phyloP scores from a whole-genome alignment of 768 basidiomycete genomes.

The Phylloporus arenicola region DNA sequence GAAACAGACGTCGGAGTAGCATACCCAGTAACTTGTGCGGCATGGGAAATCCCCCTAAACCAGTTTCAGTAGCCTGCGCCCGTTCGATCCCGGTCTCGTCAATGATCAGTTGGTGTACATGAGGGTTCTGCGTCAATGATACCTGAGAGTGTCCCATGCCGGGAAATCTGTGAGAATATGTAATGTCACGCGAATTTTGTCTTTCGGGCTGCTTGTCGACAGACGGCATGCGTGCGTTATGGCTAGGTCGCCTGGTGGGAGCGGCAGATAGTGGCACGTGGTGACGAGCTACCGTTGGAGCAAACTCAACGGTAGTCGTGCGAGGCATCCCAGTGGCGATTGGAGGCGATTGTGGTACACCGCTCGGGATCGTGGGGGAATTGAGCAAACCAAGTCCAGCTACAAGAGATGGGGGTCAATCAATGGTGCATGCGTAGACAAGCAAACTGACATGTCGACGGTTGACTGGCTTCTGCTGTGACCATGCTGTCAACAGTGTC shows the following conservation, averaged over 20 bases:
- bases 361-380: background rate
- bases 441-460: slow-evolving; percentile 9
- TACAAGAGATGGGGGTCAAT: slow-evolving; percentile 7
- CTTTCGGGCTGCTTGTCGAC: slow-evolving; percentile 7
- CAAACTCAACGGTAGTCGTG: slow-evolving; percentile 51
- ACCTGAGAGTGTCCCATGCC: slow-evolving; percentile 7
- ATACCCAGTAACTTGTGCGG: slow-evolving; percentile 49
- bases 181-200: slow-evolving; percentile 5
- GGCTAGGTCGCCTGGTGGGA: slow-evolving; percentile 25
- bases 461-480: slow-evolving; percentile 2
- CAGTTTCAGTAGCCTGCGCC: slow-evolving; percentile 35
- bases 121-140: slow-evolving; percentile 16
- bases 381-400: slow-evolving; percentile 8
- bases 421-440: background rate
- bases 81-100: slow-evolving; percentile 13
- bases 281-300: slow-evolving; percentile 30
- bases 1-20: slow-evolving; percentile 56
- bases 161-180: slow-evolving; percentile 13
- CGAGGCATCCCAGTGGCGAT: slow-evolving; percentile 28
- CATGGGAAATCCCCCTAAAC: slow-evolving; percentile 73
- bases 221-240: background rate
- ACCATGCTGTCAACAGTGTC: slow-evolving; percentile 35
- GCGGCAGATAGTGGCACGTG: slow-evolving; percentile 23
- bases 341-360: slow-evolving; percentile 3
- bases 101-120: slow-evolving; percentile 10